Base-by-base conservation (phyloP, 2,329 filamentous ascomycete genomes). In the Exophiala aquamarina region DNA sequence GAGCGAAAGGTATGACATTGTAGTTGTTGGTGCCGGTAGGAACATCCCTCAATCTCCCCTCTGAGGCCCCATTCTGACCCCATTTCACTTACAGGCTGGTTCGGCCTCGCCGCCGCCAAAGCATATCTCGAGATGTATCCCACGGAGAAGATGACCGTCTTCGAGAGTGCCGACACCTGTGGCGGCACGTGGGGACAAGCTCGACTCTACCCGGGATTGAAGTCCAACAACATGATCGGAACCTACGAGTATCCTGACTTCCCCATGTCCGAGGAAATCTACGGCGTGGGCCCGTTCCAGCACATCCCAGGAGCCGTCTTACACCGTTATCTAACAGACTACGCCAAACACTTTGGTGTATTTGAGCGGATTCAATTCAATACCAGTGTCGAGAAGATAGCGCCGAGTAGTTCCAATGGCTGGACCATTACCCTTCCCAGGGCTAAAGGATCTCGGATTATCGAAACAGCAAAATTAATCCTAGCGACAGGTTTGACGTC, bases 231-330 rank as follows among this genome's bases (percentile, higher is more conserved):
- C 59, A 76, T 88, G 62, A 64, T 84, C 9, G 86, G 86, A 2
- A 85, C 81, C 0, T 88, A 84, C 56, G 84, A 91, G 63, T 89
- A 79, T 59, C 80, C 81, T 0, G 87, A 89, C 58, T 88, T 87
- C 50, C 84, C 85, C 14, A 85, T 91, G 81, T 72, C 76, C 48
- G 65, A 69, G 6, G 74, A 74, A 15, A 72, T 67, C 0, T 83
- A 78, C 56, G 70, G 68, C 0, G 64, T 74, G 17, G 60, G 72
- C 41, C 57, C 63, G 5, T 78, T 77, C 13, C 62, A 83, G 41
- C 81, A 86, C 61, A 78, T 87, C 39, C 76, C 81, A 0, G 83
- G 79, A 0, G 53, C 67, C 0, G 73, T 76, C 1, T 63, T 84
- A 42, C 73, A 82, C 56, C 58, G 66, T 2, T 87, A 87, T 61